Percentiles rank a stretch among this genome's conserved stretches.
Conservation (phyloP, 148 eudicot genomes). For the Amaranthus hypochondriacus region DNA sequence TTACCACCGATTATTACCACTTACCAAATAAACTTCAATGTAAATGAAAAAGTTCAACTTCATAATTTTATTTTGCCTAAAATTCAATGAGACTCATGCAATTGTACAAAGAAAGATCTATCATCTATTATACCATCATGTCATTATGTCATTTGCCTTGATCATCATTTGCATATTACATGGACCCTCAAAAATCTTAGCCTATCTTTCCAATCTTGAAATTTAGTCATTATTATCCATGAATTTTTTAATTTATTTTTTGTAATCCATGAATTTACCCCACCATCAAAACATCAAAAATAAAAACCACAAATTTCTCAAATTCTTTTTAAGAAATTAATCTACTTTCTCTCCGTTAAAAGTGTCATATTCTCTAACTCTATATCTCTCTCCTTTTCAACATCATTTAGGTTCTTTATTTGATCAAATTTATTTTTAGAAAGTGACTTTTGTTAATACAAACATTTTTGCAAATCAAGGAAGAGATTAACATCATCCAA, state of each 20-base stretch:
- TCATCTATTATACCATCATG: background rate
- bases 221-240: constrained; percentile 1
- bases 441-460: constrained; percentile 1
- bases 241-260: background rate
- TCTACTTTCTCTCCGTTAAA: background rate
- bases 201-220: constrained; percentile 10
- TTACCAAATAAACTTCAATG: too few relatives aligned
- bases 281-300: background rate
- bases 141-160: background rate
- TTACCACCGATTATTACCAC: too few relatives aligned
- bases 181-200: constrained; percentile 15
- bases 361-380: constrained; percentile 1
- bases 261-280: background rate
- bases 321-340: background rate
- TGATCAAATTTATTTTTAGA: background rate
- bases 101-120: too few relatives aligned
- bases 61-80: too few relatives aligned
- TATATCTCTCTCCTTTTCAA: background rate
- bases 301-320: background rate
- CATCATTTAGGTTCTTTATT: background rate
- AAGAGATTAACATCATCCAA: too few relatives aligned
- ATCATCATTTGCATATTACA: background rate
- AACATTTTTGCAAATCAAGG: background rate
- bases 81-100: too few relatives aligned
- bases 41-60: too few relatives aligned